phyloP scores from a whole-genome alignment of 1,284 basidiomycete genomes.

The Puccinia polysora region DNA sequence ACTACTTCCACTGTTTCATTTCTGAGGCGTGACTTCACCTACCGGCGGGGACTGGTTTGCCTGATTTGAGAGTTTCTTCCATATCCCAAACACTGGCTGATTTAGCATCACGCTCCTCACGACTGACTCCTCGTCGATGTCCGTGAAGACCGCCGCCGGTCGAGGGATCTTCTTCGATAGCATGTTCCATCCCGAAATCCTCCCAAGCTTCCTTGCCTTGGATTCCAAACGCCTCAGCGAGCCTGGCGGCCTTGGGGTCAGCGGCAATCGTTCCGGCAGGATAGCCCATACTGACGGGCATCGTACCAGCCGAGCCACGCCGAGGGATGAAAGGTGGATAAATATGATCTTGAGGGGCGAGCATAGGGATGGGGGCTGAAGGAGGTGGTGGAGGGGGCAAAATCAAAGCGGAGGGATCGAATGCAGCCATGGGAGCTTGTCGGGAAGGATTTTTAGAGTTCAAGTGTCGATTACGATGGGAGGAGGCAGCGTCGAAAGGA shows the following conservation, averaged over 20 bases:
- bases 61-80: slow-evolving; percentile 43
- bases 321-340: slow-evolving; percentile 19
- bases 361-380: slow-evolving; percentile 49
- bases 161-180: slow-evolving; percentile 50
- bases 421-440: slow-evolving; percentile 74
- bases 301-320: neutral
- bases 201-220: slow-evolving; percentile 80
- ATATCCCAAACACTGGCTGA: slow-evolving; percentile 45
- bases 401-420: slow-evolving; percentile 59
- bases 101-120: slow-evolving; percentile 27
- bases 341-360: neutral
- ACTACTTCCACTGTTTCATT: neutral
- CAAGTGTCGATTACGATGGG: slow-evolving; percentile 64
- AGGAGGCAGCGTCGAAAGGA: slow-evolving; percentile 78
- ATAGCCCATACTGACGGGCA: slow-evolving; percentile 35
- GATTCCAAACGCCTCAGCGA: slow-evolving; percentile 67
- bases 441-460: slow-evolving; percentile 58
- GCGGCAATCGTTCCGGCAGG: slow-evolving; percentile 45
- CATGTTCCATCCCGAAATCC: slow-evolving; percentile 68
- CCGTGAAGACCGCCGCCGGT: slow-evolving; percentile 47
- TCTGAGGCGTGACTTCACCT: no score
- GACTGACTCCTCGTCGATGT: slow-evolving; percentile 52
- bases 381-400: slow-evolving; percentile 55
- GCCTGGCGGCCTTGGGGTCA: slow-evolving; percentile 51
- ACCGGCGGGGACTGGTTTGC: slow-evolving; percentile 43